Conservation (phyloP, 2,329 filamentous ascomycete genomes). For the Colletotrichum sp. region DNA sequence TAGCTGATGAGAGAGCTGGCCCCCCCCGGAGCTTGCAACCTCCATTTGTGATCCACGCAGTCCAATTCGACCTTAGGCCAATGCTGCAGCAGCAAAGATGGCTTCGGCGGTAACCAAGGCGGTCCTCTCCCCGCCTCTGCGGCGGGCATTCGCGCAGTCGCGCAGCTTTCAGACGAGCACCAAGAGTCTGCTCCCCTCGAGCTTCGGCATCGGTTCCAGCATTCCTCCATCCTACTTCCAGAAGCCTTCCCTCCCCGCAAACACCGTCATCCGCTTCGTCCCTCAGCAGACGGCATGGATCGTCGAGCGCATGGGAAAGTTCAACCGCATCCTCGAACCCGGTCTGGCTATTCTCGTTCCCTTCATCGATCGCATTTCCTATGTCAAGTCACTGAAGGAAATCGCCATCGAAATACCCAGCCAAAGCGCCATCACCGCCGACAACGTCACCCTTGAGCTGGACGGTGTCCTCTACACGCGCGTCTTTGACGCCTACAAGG, state of each 20-base stretch:
- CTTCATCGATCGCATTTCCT: conserved; percentile 93
- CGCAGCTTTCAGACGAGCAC: conserved; percentile 19
- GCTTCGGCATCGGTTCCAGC: conserved; percentile 37
- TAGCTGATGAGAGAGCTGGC: neutral
- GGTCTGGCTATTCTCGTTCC: conserved; percentile 89
- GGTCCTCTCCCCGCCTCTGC: conserved; percentile 20
- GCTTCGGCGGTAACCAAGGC: conserved; percentile 24
- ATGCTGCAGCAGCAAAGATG: conserved; percentile 23
- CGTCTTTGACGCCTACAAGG: conserved; percentile 98
- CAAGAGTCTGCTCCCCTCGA: conserved; percentile 15
- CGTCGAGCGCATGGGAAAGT: conserved; percentile 99
- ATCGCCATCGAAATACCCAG: conserved; percentile 95
- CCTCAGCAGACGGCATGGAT: conserved; percentile 99
- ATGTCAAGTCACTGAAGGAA: conserved; percentile 98
- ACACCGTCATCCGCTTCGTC: conserved; percentile 94
- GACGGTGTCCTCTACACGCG: conserved; percentile 95
- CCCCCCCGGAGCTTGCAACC: neutral
- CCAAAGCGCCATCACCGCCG: conserved; percentile 96
- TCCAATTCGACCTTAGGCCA: conserved; percentile 1
- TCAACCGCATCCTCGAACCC: conserved; percentile 89
- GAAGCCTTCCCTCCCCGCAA: conserved; percentile 77
- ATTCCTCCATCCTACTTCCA: conserved; percentile 81
- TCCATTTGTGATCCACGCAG: neutral
- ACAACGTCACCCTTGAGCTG: conserved; percentile 96
- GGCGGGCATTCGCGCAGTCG: conserved; percentile 17